Conservation (phyloP, 352 stramenopile genomes). For the Phytopythium chamaehyphon region DNA sequence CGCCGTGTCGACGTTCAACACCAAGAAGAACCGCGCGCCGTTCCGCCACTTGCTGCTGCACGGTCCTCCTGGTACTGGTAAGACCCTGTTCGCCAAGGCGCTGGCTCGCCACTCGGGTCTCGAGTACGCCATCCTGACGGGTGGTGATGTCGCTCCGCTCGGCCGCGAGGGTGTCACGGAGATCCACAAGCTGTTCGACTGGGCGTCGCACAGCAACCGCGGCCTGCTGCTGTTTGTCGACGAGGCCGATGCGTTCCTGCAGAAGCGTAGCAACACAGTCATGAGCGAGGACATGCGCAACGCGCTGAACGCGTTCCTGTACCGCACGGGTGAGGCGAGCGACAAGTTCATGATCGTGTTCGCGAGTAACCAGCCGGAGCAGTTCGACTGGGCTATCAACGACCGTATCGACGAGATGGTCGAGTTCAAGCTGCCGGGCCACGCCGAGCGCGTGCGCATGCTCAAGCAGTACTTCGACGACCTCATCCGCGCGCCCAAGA, state of each 20-base stretch:
- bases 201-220: slow-evolving; percentile 93
- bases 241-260: slow-evolving; percentile 99
- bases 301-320: slow-evolving; percentile 99
- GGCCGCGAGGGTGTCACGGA: slow-evolving; percentile 97
- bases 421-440: slow-evolving; percentile 93
- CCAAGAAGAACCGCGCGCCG: slow-evolving; percentile 97
- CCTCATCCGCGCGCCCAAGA: slow-evolving; percentile 92
- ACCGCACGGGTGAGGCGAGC: slow-evolving; percentile 96
- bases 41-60: slow-evolving; percentile 98
- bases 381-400: slow-evolving; percentile 99
- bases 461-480: slow-evolving; percentile 98
- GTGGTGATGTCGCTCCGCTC: slow-evolving; percentile 97
- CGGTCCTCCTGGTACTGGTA: slow-evolving; percentile 97
- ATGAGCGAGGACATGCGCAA: slow-evolving; percentile 98
- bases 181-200: slow-evolving; percentile 99
- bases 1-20: slow-evolving; percentile 97
- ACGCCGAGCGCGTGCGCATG: slow-evolving; percentile 95
- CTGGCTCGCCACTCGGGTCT: slow-evolving; percentile 95
- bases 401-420: slow-evolving; percentile 99
- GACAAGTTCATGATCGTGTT: slow-evolving; percentile 99
- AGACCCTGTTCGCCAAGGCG: slow-evolving; percentile 98
- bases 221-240: slow-evolving; percentile 98
- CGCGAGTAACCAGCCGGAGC: slow-evolving; percentile 97
- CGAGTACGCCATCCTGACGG: slow-evolving; percentile 99
- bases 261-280: slow-evolving; percentile 93